Percentiles rank a stretch among this genome's conserved stretches.
Evolutionary conservation across 1,284 basidiomycete genomes (phyloP).

Genomic region (Mycena citricolor): DNA sequence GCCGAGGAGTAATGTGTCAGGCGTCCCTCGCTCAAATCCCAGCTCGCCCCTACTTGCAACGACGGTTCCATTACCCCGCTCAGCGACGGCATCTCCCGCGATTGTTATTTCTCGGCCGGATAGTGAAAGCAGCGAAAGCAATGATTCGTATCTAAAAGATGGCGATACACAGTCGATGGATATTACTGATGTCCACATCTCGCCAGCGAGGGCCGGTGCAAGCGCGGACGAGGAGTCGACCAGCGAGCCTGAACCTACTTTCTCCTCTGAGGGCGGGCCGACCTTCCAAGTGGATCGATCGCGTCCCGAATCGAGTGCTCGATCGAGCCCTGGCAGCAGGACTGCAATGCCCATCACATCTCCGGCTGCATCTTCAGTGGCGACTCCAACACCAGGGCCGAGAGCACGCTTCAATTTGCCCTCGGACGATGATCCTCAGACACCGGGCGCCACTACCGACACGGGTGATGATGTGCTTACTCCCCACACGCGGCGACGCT

Average conservation of each 20-base stretch:
- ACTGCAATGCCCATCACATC: conserved; percentile 42
- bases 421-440: too few species aligned
- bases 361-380: conserved; percentile 47
- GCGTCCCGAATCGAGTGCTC: too few species aligned
- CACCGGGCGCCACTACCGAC: conserved; percentile 24
- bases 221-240: conserved; percentile 21
- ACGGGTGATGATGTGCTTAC: conserved; percentile 52
- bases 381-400: conserved; percentile 65
- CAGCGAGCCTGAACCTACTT: conserved; percentile 57
- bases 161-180: conserved; percentile 45
- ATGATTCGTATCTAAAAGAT: conserved; percentile 33
- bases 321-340: too few species aligned
- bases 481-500: conserved; percentile 65
- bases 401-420: conserved; percentile 60
- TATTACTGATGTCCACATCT: conserved; percentile 47
- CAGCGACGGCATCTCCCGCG: conserved; percentile 51
- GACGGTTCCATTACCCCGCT: conserved; percentile 56
- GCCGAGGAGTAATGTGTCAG: conserved; percentile 54
- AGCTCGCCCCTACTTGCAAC: conserved; percentile 49
- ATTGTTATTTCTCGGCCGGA: conserved; percentile 30
- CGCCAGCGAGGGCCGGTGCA: conserved; percentile 34
- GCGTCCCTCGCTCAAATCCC: conserved; percentile 36
- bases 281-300: conserved; percentile 25
- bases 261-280: conserved; percentile 55
- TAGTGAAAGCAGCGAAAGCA: conserved; percentile 27